Evolutionary conservation across 129 eudicot genomes (phyloP).

Genomic region (Ambrosia artemisiifolia): DNA sequence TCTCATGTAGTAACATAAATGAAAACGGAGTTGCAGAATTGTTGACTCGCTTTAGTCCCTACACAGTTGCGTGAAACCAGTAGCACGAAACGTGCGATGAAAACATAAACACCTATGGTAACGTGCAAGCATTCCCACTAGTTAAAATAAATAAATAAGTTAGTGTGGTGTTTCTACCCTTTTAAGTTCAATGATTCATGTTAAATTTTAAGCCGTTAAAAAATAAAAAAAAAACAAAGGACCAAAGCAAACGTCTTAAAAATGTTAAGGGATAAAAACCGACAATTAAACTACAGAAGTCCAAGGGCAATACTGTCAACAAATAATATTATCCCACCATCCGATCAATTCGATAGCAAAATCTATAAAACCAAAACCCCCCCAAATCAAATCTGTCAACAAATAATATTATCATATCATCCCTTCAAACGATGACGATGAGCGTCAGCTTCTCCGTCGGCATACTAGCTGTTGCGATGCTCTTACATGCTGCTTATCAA

Average conservation of each 20-base stretch:
- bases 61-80: too few species aligned
- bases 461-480: constrained; percentile 63
- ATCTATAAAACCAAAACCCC: background rate
- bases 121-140: too few species aligned
- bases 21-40: too few species aligned
- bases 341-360: background rate
- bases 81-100: too few species aligned
- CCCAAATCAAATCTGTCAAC: constrained; percentile 21
- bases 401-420: too few species aligned
- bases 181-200: too few species aligned
- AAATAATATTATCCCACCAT: background rate
- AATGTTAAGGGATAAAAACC: background rate
- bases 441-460: constrained; percentile 66
- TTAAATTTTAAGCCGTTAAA: too few species aligned
- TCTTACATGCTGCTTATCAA: constrained; percentile 85
- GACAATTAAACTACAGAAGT: background rate
- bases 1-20: too few species aligned
- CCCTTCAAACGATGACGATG: constrained; percentile 35
- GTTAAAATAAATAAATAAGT: too few species aligned
- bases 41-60: too few species aligned
- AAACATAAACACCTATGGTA: too few species aligned
- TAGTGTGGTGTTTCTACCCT: too few species aligned
- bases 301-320: background rate
- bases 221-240: background rate
- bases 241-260: background rate